A percentile compares a stretch with the other conserved stretches of the same genome.
Evolutionary conservation across 164 flowering plant genomes (phyloP).

Genomic region (Saururus chinensis): DNA sequence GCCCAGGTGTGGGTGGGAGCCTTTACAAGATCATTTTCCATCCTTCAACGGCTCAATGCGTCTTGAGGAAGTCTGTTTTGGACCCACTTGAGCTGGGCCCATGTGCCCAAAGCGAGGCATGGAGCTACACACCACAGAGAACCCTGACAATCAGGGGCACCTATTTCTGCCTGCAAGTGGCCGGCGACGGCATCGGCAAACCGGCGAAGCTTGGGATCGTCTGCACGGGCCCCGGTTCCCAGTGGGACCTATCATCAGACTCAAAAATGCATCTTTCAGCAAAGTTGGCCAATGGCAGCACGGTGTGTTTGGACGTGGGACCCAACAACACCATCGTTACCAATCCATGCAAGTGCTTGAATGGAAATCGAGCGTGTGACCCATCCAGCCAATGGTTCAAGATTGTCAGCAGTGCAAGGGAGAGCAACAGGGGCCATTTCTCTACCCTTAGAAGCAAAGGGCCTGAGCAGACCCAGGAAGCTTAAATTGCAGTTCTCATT

Average conservation of each 20-base stretch:
- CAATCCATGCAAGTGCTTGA: conserved; percentile 9
- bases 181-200: conserved; percentile 1
- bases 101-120: conserved; percentile 3
- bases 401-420: not conserved
- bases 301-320: conserved; percentile 11
- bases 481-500: too few relatives aligned
- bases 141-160: conserved; percentile 1
- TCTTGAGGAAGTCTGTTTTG: not conserved
- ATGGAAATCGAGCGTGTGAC: conserved; percentile 3
- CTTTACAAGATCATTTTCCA: conserved; percentile 5
- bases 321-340: conserved; percentile 7
- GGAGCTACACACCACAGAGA: conserved; percentile 8
- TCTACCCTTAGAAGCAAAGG: not conserved
- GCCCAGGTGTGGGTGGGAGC: not conserved
- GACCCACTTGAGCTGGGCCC: conserved; percentile 10
- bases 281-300: conserved; percentile 3
- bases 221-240: conserved; percentile 2
- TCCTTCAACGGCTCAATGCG: conserved; percentile 9
- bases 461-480: too few relatives aligned
- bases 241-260: conserved; percentile 6
- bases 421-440: not conserved
- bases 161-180: conserved; percentile 5
- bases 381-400: conserved; percentile 13
- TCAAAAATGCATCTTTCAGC: conserved; percentile 13
- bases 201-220: conserved; percentile 7